Evolutionary conservation across 768 basidiomycete species (phyloP).

Genomic region (Thelephora aurantiotincta): DNA sequence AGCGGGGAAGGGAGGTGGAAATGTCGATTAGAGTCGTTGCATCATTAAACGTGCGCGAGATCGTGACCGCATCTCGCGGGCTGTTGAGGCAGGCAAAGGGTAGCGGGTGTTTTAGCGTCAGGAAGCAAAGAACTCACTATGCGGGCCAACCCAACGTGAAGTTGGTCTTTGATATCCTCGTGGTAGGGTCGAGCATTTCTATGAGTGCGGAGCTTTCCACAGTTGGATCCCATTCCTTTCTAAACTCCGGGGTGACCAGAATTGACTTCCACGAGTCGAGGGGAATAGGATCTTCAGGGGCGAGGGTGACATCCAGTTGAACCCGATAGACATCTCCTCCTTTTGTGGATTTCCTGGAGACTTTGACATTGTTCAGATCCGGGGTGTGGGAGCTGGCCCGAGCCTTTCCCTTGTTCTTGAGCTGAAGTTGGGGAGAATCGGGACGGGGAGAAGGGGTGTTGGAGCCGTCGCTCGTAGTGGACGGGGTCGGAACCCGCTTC

Average conservation of each 20-base stretch:
- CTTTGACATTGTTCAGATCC: conserved; percentile 55
- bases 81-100: conserved; percentile 24
- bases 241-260: conserved; percentile 72
- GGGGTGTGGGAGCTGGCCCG: conserved; percentile 31
- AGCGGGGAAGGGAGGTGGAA: conserved; percentile 87
- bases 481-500: conserved; percentile 53
- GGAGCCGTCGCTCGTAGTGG: too few relatives aligned
- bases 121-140: conserved; percentile 41
- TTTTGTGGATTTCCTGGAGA: conserved; percentile 61
- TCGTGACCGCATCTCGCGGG: conserved; percentile 88
- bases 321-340: conserved; percentile 73
- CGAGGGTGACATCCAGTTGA: conserved; percentile 59
- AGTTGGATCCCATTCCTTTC: conserved; percentile 89
- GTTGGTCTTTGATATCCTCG: conserved; percentile 79
- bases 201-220: conserved; percentile 74
- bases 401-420: conserved; percentile 39
- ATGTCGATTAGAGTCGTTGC: conserved; percentile 76
- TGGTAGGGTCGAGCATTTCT: conserved; percentile 77
- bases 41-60: conserved; percentile 76
- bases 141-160: conserved; percentile 95
- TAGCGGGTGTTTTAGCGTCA: background rate
- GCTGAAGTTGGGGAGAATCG: too few relatives aligned
- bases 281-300: conserved; percentile 43
- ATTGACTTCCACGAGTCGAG: conserved; percentile 75
- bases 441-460: too few relatives aligned